phyloP scores from a whole-genome alignment of 768 basidiomycete species.

The Amylocystis lapponica region DNA sequence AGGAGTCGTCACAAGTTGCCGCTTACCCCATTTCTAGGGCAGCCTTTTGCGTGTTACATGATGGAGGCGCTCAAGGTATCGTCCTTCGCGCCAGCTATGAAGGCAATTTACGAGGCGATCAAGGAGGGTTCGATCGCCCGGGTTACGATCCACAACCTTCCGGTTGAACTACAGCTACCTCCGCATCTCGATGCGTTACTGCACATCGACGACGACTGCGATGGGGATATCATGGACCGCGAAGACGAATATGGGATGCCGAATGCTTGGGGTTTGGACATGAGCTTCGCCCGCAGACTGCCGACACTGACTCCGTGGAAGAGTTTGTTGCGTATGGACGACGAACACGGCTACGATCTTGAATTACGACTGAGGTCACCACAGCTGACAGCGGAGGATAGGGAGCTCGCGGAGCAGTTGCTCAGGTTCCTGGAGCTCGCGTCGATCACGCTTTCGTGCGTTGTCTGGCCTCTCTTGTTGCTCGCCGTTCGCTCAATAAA shows the following conservation, averaged over 20 bases:
- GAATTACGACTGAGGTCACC: conserved; percentile 54
- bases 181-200: conserved; percentile 71
- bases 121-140: conserved; percentile 73
- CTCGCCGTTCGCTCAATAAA: neutral
- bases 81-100: conserved; percentile 76
- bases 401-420: conserved; percentile 62
- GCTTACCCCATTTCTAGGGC: conserved; percentile 43
- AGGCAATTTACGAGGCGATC: conserved; percentile 71
- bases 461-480: conserved; percentile 12
- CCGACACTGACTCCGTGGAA: conserved; percentile 88
- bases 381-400: conserved; percentile 59
- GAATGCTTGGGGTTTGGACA: conserved; percentile 57
- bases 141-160: conserved; percentile 70
- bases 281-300: conserved; percentile 68
- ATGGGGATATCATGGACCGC: conserved; percentile 44
- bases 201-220: conserved; percentile 56
- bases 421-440: conserved; percentile 72
- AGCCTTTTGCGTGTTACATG: conserved; percentile 52
- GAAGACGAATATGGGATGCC: conserved; percentile 34
- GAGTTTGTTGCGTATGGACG: conserved; percentile 71
- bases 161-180: conserved; percentile 83
- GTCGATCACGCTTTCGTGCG: conserved; percentile 72
- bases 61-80: conserved; percentile 56
- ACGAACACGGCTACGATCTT: conserved; percentile 48
- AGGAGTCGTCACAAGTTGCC: too few relatives aligned